Percentiles rank a stretch among this genome's conserved stretches.
These are phyloP conservation scores for Boletus pseudopeckii DNA, from an alignment of 768 basidiomycete species.

Conservation along the genomic window DNA sequence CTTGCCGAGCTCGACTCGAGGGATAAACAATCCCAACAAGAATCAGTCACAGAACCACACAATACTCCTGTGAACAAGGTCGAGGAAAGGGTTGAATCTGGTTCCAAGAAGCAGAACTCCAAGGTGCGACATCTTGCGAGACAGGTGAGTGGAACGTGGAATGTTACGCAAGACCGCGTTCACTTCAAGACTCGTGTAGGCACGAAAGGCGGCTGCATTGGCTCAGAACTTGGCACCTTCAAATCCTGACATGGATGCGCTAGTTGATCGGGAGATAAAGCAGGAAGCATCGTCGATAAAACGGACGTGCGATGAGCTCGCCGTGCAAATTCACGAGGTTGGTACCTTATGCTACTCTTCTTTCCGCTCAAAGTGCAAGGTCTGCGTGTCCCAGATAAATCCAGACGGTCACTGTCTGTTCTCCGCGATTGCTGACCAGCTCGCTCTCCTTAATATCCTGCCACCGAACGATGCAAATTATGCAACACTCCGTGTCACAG, in stretches of 20 bases:
- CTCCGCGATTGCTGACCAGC: slow-evolving; percentile 91
- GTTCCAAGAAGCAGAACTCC: slow-evolving; percentile 48
- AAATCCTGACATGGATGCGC: slow-evolving; percentile 58
- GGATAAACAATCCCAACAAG: slow-evolving; percentile 47
- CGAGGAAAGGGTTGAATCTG: slow-evolving; percentile 14
- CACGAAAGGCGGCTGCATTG: slow-evolving; percentile 65
- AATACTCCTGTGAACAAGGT: slow-evolving; percentile 31
- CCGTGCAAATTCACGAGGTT: slow-evolving; percentile 65
- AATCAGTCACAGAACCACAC: slow-evolving; percentile 46
- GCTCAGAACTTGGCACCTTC: slow-evolving; percentile 49
- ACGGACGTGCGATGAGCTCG: slow-evolving; percentile 60
- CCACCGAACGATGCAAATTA: slow-evolving; percentile 59
- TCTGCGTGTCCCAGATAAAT: slow-evolving; percentile 58
- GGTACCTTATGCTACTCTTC: slow-evolving; percentile 10
- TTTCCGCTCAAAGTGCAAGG: not conserved
- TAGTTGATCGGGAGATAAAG: slow-evolving; percentile 59
- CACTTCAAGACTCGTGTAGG: slow-evolving; percentile 39
- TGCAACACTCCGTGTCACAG: slow-evolving; percentile 56
- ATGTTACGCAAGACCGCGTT: not conserved
- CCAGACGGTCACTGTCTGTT: slow-evolving; percentile 97
- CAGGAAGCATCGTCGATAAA: slow-evolving; percentile 66
- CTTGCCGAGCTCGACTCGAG: slow-evolving; percentile 71
- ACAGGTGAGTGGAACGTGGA: slow-evolving; percentile 47
- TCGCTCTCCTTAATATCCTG: slow-evolving; percentile 66
- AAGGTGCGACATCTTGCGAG: slow-evolving; percentile 68